Percentiles rank a stretch among this genome's conserved stretches.
These are phyloP conservation scores for Aspergillus felis DNA, from an alignment of 2,329 filamentous ascomycete species.

Conservation along the genomic window DNA sequence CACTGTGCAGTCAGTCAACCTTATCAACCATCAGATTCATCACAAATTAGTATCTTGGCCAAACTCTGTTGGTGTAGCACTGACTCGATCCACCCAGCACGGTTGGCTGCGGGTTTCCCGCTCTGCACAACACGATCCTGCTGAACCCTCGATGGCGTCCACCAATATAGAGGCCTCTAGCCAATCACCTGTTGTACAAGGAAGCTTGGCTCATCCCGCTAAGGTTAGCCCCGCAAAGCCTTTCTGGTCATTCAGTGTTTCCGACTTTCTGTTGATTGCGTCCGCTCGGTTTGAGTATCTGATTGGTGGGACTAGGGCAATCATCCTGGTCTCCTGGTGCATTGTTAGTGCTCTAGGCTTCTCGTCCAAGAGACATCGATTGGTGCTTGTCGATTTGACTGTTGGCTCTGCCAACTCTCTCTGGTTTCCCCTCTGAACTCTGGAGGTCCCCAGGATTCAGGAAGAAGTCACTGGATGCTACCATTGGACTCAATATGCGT, in stretches of 20 bases:
- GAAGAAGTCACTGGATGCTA: not conserved
- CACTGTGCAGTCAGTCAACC: not conserved
- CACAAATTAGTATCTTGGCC: constrained; percentile 8
- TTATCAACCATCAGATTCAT: constrained; percentile 6
- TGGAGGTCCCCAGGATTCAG: not conserved
- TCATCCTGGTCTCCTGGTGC: not conserved
- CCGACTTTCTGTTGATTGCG: not conserved
- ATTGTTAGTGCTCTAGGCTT: not conserved
- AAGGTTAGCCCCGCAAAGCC: constrained; percentile 9
- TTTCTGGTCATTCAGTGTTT: not conserved
- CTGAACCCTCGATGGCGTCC: not conserved
- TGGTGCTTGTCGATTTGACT: not conserved
- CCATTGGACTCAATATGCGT: not conserved
- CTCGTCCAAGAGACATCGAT: not conserved
- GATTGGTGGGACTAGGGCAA: not conserved
- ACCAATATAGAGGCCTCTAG: not conserved
- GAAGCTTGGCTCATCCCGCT: constrained; percentile 23
- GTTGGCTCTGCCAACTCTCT: not conserved
- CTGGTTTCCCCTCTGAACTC: not conserved
- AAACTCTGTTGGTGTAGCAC: constrained; percentile 5
- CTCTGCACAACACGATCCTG: constrained; percentile 15
- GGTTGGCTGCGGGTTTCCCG: constrained; percentile 21
- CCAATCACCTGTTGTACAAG: constrained; percentile 14
- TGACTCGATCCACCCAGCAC: constrained; percentile 9
- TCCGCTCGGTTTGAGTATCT: not conserved